phyloP scores from a whole-genome alignment of 257 asterid species.

The Penstemon eatonii region DNA sequence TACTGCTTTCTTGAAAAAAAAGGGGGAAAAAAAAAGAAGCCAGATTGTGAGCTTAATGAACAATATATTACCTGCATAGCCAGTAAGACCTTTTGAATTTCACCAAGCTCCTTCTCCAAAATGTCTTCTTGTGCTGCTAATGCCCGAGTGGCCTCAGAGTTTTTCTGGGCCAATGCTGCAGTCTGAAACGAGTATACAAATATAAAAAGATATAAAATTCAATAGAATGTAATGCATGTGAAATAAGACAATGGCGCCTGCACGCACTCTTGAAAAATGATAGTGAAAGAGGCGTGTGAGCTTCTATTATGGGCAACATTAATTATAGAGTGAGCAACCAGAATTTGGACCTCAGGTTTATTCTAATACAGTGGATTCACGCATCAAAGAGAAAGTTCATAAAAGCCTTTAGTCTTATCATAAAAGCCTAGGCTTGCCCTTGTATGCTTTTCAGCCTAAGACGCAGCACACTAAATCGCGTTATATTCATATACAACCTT shows the following conservation, averaged over 20 bases:
- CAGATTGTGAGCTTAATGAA: not conserved
- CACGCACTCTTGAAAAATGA: not conserved
- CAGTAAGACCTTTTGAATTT: constrained; percentile 76
- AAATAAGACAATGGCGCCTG: not conserved
- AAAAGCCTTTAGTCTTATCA: too few relatives aligned
- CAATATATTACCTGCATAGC: constrained; percentile 80
- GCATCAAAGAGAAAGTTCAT: not conserved
- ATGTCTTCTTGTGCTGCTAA: constrained; percentile 72
- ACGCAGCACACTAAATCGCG: too few relatives aligned
- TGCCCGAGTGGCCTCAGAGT: constrained; percentile 80
- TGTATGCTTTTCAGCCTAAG: too few relatives aligned
- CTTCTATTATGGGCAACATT: not conserved
- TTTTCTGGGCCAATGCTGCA: constrained; percentile 76
- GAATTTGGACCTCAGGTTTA: not conserved
- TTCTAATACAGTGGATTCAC: not conserved
- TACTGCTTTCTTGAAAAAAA: not conserved
- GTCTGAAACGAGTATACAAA: constrained; percentile 41
- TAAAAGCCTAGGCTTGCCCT: too few relatives aligned
- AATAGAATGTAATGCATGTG: constrained; percentile 15
- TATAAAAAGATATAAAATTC: constrained; percentile 9
- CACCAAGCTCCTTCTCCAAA: constrained; percentile 77
- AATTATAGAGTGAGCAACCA: not conserved
- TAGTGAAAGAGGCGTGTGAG: not conserved
- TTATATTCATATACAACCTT: too few relatives aligned
- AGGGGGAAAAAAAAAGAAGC: not conserved